Percentiles rank a stretch among this genome's conserved stretches.
Conservation (phyloP, 371 early-diverging fungal species). For the Funneliformis caledonium region DNA sequence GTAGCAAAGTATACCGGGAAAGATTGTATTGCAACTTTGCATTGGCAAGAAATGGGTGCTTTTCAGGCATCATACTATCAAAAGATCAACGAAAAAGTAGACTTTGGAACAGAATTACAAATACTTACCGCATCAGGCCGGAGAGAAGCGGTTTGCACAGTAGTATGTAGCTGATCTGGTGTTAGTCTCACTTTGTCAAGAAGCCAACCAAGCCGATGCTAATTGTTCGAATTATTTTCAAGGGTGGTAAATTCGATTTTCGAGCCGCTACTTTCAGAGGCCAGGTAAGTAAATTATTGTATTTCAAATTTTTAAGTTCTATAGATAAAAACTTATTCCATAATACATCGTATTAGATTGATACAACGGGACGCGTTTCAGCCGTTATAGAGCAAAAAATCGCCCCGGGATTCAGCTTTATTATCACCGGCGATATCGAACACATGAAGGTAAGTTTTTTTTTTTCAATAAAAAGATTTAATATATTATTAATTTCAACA, state of each 20-base stretch:
- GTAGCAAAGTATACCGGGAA: constrained; percentile 76
- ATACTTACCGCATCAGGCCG: constrained; percentile 75
- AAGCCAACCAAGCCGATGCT: constrained; percentile 36
- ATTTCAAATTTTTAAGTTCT: not conserved
- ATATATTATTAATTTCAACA: not conserved
- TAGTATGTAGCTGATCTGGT: constrained; percentile 46
- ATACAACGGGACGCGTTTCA: constrained; percentile 86
- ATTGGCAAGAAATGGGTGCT: constrained; percentile 82
- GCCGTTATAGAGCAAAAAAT: constrained; percentile 95
- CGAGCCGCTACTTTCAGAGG: constrained; percentile 90
- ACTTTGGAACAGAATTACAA: constrained; percentile 93
- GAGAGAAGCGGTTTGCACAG: constrained; percentile 90
- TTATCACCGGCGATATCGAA: constrained; percentile 93
- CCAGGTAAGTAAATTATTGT: constrained; percentile 49
- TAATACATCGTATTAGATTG: constrained; percentile 51
- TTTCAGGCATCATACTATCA: constrained; percentile 90
- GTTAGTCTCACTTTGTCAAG: constrained; percentile 36
- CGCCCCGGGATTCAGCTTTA: constrained; percentile 90
- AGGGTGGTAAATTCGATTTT: constrained; percentile 95
- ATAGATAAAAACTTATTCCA: not conserved
- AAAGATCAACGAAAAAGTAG: constrained; percentile 90
- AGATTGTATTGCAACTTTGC: constrained; percentile 81
- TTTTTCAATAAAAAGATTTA: not conserved
- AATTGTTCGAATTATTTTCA: constrained; percentile 34
- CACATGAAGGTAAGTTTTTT: constrained; percentile 76